Conservation (phyloP, 2,329 filamentous ascomycete species). For the Fusarium nelsonii region DNA sequence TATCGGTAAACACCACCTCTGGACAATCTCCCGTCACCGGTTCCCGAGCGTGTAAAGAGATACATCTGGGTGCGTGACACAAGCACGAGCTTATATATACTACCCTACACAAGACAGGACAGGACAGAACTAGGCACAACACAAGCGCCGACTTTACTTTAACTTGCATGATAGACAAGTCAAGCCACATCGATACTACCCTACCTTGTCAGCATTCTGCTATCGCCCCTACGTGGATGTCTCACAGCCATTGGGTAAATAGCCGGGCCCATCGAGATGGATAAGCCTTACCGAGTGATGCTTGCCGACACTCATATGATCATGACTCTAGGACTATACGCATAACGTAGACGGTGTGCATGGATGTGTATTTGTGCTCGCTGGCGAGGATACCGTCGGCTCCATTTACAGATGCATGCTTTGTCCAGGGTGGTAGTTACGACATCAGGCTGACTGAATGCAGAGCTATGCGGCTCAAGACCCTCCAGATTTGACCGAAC, state of each 20-base stretch:
- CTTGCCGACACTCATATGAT: slow-evolving; percentile 23
- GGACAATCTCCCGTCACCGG: slow-evolving; percentile 24
- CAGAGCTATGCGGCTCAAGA: neutral
- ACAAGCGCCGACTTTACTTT: slow-evolving; percentile 23
- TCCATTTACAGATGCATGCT: slow-evolving; percentile 3
- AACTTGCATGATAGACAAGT: slow-evolving; percentile 33
- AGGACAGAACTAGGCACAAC: neutral
- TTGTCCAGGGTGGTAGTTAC: slow-evolving; percentile 5
- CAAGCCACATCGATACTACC: slow-evolving; percentile 29
- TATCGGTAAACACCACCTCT: slow-evolving; percentile 1
- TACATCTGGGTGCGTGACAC: slow-evolving; percentile 24
- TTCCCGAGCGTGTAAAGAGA: slow-evolving; percentile 18
- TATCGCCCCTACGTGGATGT: slow-evolving; percentile 12
- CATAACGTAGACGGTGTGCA: slow-evolving; percentile 9
- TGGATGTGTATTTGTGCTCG: neutral
- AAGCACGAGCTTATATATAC: slow-evolving; percentile 7
- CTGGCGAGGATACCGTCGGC: slow-evolving; percentile 26
- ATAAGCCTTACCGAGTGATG: slow-evolving; percentile 33
- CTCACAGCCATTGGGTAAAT: slow-evolving; percentile 23
- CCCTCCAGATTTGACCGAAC: neutral
- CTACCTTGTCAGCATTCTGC: slow-evolving; percentile 24
- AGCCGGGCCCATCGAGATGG: slow-evolving; percentile 13
- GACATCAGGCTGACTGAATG: slow-evolving; percentile 7
- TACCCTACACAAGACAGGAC: neutral
- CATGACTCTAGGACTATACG: slow-evolving; percentile 13